Base-by-base conservation (phyloP, 805 yeast genomes). In the Pichia thaimueangensis region DNA sequence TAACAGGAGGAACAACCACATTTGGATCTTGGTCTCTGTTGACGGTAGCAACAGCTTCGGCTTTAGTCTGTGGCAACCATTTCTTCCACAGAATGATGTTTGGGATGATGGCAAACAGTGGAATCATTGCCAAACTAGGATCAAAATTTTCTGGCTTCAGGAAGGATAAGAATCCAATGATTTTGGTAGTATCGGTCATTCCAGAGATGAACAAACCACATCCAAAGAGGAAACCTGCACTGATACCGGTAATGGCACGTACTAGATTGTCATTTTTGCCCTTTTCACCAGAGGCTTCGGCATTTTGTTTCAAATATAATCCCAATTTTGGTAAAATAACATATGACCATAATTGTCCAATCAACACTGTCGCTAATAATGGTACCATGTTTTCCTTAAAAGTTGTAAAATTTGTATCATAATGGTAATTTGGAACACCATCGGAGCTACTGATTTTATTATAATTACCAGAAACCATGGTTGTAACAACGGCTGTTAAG, bases 171-270 rank as follows among this genome's bases (percentile, higher is more conserved):
- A 74, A 73, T 2, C 78, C 78, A 1, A 64, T 51, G 0, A 74
- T 71, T 47, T 71, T 74, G 0, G 59, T 43, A 0, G 72, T 67
- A 12, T 61, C 49, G 1, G 69, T 63, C 73, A 74, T 70, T 2
- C 79, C 79, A 2, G 76, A 57, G 15, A 73, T 55, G 17, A 62
- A 53, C 13, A 73, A 53, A 0, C 78, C 78, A n/a, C 68, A 35
- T 0, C 76, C 77, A 51, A 73, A 73, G 15, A 54, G 33, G 19
- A 59, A 50, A 5, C 67, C 68, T 4, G 62, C 45, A 29, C 52
- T 34, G 5, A 56, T 1, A 1, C 62, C 62, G 11, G 50, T 31
- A 2, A 56, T 6, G 10, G 47, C n/a, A 15, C 47, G 40, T 7
- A 47, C 16, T 6, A 37, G 29, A 15, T 44, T 29, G 12, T 22